Evolutionary conservation across 2,329 filamentous ascomycete genomes (phyloP).

Genomic region (Penicillium sumatraense): DNA sequence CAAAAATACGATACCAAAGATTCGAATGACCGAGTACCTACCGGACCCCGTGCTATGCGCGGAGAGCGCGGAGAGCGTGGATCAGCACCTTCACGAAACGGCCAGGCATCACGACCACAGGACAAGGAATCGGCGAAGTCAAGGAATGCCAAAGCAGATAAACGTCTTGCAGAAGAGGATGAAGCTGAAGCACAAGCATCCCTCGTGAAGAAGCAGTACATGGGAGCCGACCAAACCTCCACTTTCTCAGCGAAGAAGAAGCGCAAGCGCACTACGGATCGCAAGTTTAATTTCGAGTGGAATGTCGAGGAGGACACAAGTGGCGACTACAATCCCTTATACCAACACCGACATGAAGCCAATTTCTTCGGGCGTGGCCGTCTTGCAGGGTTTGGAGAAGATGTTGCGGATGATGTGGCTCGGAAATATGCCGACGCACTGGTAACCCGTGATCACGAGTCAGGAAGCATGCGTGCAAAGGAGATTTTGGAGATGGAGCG

Average conservation of each 20-base stretch:
- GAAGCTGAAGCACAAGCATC: slow-evolving; percentile 71
- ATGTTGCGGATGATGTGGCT: slow-evolving; percentile 56
- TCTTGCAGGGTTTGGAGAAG: slow-evolving; percentile 68
- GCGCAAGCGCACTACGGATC: slow-evolving; percentile 85
- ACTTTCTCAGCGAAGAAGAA: slow-evolving; percentile 97
- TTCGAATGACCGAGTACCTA: slow-evolving; percentile 54
- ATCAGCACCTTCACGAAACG: slow-evolving; percentile 50
- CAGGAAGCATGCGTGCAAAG: slow-evolving; percentile 75
- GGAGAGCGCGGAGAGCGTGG: slow-evolving; percentile 57
- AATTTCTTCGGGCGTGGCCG: slow-evolving; percentile 72
- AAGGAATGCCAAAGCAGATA: slow-evolving; percentile 47
- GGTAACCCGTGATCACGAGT: slow-evolving; percentile 73
- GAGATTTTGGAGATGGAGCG: slow-evolving; percentile 86
- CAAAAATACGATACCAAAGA: slow-evolving; percentile 24
- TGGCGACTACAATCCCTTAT: slow-evolving; percentile 79
- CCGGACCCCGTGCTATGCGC: slow-evolving; percentile 73
- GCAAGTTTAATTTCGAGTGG: slow-evolving; percentile 99
- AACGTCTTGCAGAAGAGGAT: slow-evolving; percentile 55
- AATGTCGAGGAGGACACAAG: slow-evolving; percentile 93
- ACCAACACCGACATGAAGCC: slow-evolving; percentile 68
- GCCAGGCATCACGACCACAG: slow-evolving; percentile 35
- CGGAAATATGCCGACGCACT: slow-evolving; percentile 69
- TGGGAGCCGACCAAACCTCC: slow-evolving; percentile 87
- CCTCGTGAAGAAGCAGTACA: slow-evolving; percentile 79
- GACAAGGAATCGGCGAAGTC: slow-evolving; percentile 58